phyloP scores from a whole-genome alignment of 2,329 filamentous ascomycete species.

The Alternaria gansuensis region DNA sequence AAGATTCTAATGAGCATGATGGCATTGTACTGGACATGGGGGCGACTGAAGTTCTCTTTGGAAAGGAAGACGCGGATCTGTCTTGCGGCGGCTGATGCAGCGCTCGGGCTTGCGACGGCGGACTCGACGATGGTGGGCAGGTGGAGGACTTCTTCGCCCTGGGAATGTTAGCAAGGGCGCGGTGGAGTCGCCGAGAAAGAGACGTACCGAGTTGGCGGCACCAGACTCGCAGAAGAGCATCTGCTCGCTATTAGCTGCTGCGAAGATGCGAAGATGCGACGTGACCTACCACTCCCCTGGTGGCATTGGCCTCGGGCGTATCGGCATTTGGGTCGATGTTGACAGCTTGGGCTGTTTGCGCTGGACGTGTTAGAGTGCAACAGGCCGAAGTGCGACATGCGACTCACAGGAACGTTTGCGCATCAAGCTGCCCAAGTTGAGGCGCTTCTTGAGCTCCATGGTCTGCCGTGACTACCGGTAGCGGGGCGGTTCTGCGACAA shows the following conservation, averaged over 20 bases:
- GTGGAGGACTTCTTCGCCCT: constrained; percentile 90
- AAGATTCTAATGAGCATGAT: constrained; percentile 95
- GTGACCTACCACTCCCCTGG: constrained; percentile 70
- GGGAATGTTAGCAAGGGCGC: constrained; percentile 26
- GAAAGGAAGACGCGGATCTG: constrained; percentile 84
- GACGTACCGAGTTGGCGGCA: constrained; percentile 59
- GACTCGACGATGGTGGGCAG: constrained; percentile 93
- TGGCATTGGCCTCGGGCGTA: constrained; percentile 72
- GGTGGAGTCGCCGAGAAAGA: not conserved
- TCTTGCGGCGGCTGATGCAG: constrained; percentile 81
- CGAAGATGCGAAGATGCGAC: constrained; percentile 9
- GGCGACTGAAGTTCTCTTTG: constrained; percentile 70
- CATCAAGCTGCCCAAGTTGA: constrained; percentile 50
- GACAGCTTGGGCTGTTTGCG: constrained; percentile 40
- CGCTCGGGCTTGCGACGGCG: constrained; percentile 88
- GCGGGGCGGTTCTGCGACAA: constrained; percentile 10
- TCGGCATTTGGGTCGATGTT: constrained; percentile 55
- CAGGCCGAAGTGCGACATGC: constrained; percentile 1
- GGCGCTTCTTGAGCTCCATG: constrained; percentile 54
- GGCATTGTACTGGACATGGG: constrained; percentile 90
- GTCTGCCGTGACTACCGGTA: constrained; percentile 20
- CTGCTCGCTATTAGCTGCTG: constrained; percentile 56
- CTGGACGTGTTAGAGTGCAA: constrained; percentile 25
- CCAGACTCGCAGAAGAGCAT: constrained; percentile 83
- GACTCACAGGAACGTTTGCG: constrained; percentile 44